phyloP scores from a whole-genome alignment of 2,329 filamentous ascomycete genomes.

The Tolypocladium amazonense region DNA sequence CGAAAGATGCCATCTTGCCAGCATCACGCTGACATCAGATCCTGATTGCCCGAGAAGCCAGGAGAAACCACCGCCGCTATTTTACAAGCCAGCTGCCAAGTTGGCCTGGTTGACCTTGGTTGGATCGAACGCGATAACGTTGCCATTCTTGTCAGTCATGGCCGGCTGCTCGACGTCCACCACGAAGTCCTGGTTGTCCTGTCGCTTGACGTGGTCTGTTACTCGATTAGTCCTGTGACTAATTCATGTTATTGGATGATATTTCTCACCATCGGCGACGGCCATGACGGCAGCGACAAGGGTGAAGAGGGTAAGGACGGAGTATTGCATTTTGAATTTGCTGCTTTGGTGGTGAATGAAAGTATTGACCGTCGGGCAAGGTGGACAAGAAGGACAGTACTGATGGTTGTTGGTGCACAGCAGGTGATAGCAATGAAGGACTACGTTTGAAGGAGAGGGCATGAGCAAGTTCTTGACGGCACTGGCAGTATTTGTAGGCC shows the following conservation, averaged over 20 bases:
- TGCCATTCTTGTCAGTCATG: slow-evolving; percentile 35
- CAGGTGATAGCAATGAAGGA: not conserved
- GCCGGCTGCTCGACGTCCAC: slow-evolving; percentile 23
- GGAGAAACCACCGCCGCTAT: too few relatives aligned
- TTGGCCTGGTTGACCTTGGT: slow-evolving; percentile 30
- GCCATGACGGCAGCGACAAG: slow-evolving; percentile 36
- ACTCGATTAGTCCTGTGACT: not conserved
- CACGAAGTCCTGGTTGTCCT: not conserved
- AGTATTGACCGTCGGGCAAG: not conserved
- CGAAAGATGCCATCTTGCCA: not conserved
- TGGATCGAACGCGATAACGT: slow-evolving; percentile 33
- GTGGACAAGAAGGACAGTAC: not conserved
- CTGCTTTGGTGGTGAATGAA: not conserved
- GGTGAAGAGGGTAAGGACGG: slow-evolving; percentile 33
- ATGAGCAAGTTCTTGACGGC: not conserved
- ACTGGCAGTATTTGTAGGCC: not conserved
- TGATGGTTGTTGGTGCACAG: not conserved
- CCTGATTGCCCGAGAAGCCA: not conserved
- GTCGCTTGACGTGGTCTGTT: slow-evolving; percentile 3
- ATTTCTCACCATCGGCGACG: slow-evolving; percentile 17
- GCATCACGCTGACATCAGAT: not conserved
- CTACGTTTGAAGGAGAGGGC: not conserved
- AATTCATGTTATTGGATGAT: not conserved
- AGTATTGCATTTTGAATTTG: slow-evolving; percentile 36
- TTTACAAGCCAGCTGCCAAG: slow-evolving; percentile 25